Percentiles rank a stretch among this genome's conserved stretches.
Conservation (phyloP, 2,329 filamentous ascomycete species). For the Scedosporium minutisporum region DNA sequence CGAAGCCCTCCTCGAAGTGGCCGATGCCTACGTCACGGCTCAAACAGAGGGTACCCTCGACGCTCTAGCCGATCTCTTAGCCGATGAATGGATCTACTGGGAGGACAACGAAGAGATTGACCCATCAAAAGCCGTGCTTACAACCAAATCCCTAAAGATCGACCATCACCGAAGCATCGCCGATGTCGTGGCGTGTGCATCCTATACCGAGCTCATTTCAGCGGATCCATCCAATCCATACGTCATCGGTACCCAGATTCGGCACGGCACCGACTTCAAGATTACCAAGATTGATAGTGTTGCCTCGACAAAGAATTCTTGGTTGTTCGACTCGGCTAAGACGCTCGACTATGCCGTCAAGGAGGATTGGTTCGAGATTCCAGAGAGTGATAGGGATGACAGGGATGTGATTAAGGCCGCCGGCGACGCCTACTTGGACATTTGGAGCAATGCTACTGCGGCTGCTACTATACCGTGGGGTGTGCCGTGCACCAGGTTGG, state of each 20-base stretch:
- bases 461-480: constrained; percentile 27
- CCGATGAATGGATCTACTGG: constrained; percentile 33
- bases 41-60: constrained; percentile 1
- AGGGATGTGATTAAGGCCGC: constrained; percentile 25
- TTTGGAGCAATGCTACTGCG: constrained; percentile 24
- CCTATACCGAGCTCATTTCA: constrained; percentile 26
- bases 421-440: constrained; percentile 25
- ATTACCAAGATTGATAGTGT: constrained; percentile 18
- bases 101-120: constrained; percentile 21
- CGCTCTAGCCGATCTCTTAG: constrained; percentile 20
- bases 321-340: constrained; percentile 26
- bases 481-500: constrained; percentile 24
- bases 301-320: constrained; percentile 24
- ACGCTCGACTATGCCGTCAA: constrained; percentile 23
- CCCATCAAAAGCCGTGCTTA: constrained; percentile 19
- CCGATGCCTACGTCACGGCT: constrained; percentile 5
- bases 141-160: constrained; percentile 21
- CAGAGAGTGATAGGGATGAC: constrained; percentile 19
- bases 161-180: constrained; percentile 26
- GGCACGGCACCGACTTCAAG: constrained; percentile 13
- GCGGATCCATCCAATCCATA: constrained; percentile 22
- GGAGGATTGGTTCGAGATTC: constrained; percentile 23
- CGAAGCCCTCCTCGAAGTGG: constrained; percentile 5
- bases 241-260: constrained; percentile 27
- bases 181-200: constrained; percentile 25